Evolutionary conservation across 148 eudicot species (phyloP).

Genomic region (Talinum fruticosum): DNA sequence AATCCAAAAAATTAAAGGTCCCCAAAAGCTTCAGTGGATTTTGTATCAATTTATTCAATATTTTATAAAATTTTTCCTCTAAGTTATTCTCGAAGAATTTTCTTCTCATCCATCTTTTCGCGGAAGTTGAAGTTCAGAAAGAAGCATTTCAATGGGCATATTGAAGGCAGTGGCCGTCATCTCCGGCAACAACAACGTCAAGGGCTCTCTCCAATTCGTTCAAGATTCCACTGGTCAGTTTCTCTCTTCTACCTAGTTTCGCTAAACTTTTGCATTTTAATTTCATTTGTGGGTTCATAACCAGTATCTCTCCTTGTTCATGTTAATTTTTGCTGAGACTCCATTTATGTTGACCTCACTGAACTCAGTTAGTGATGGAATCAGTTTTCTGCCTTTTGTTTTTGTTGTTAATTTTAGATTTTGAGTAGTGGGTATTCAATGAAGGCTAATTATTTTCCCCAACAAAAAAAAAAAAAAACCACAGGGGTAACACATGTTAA

Average conservation of each 20-base stretch:
- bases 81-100: neutral
- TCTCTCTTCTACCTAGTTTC: neutral
- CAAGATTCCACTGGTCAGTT: constrained; percentile 49
- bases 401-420: neutral
- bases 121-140: neutral
- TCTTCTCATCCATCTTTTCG: no score
- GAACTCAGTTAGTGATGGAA: neutral
- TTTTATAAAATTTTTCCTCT: neutral
- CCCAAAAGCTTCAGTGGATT: neutral
- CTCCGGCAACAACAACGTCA: constrained; percentile 49
- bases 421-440: neutral
- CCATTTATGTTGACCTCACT: neutral
- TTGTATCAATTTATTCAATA: neutral
- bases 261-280: neutral
- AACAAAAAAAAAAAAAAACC: neutral
- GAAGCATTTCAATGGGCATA: constrained; percentile 29
- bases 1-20: neutral
- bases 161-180: constrained; percentile 82
- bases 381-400: neutral
- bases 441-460: neutral
- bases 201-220: constrained; percentile 60
- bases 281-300: neutral
- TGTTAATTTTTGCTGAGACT: neutral
- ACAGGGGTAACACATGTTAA: constrained; percentile 57
- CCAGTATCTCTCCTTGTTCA: neutral